phyloP scores from a whole-genome alignment of 331 rosid genomes.

The Stylosanthes scabra region DNA sequence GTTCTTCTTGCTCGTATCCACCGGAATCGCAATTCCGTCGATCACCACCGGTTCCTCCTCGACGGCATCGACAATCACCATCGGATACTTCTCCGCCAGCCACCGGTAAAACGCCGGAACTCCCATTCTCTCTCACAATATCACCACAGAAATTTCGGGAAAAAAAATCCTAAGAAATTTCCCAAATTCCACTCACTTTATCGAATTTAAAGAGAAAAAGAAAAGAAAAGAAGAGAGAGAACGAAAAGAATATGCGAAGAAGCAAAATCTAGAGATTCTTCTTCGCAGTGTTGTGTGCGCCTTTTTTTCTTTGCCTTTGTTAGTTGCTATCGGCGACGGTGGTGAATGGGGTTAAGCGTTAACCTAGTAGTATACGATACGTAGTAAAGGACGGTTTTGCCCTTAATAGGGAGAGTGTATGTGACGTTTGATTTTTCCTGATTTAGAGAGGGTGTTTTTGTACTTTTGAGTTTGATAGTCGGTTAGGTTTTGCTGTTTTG shows the following conservation, averaged over 20 bases:
- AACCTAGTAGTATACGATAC: neutral
- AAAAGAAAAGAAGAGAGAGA: neutral
- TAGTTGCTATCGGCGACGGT: neutral
- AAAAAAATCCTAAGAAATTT: neutral
- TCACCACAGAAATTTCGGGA: neutral
- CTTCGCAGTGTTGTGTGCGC: neutral
- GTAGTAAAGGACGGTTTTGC: neutral
- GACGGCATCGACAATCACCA: slow-evolving; percentile 79
- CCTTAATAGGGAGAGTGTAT: neutral
- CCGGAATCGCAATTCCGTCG: slow-evolving; percentile 75
- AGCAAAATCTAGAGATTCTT: neutral
- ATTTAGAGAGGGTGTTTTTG: neutral
- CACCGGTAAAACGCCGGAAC: slow-evolving; percentile 97
- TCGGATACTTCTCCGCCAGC: slow-evolving; percentile 96
- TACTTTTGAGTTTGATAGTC: neutral
- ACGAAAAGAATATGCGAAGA: slow-evolving; percentile 6
- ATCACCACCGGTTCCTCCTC: slow-evolving; percentile 92
- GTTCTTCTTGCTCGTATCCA: slow-evolving; percentile 82
- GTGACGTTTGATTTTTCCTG: neutral
- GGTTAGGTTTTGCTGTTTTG: neutral
- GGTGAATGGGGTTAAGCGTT: neutral
- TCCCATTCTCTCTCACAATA: slow-evolving; percentile 61
- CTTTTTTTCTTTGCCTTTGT: neutral
- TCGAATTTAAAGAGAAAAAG: neutral
- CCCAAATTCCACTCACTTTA: neutral